A percentile compares a stretch with the other conserved stretches of the same genome.
phyloP scores from a whole-genome alignment of 768 basidiomycete genomes.

The Xerocomus brunneocitrinus region DNA sequence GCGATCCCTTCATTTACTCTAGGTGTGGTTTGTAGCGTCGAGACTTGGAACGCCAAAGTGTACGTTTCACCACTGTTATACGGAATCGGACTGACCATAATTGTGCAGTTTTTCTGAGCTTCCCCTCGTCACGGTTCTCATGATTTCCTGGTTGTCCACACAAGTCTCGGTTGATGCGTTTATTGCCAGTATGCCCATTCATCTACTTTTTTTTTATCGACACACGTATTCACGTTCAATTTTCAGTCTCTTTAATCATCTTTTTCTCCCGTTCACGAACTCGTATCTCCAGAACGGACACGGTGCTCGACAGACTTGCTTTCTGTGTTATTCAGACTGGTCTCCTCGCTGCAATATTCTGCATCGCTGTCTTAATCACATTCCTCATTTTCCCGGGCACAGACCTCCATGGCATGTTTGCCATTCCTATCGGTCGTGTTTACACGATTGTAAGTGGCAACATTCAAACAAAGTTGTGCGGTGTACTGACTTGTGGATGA shows the following conservation, averaged over 20 bases:
- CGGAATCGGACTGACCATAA: not conserved
- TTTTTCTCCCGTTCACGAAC: slow-evolving; percentile 40
- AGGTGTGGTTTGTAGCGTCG: slow-evolving; percentile 42
- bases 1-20: slow-evolving; percentile 40
- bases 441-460: slow-evolving; percentile 38
- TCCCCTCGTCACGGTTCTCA: slow-evolving; percentile 34
- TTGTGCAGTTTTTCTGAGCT: slow-evolving; percentile 38
- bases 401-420: slow-evolving; percentile 35
- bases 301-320: slow-evolving; percentile 48
- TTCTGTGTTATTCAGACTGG: slow-evolving; percentile 53
- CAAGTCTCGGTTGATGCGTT: slow-evolving; percentile 41
- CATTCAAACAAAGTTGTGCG: too few species aligned
- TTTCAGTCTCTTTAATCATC: slow-evolving; percentile 19
- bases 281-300: slow-evolving; percentile 48
- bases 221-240: not conserved
- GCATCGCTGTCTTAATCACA: slow-evolving; percentile 43
- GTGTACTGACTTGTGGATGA: not conserved
- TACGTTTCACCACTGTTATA: slow-evolving; percentile 18
- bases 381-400: slow-evolving; percentile 30
- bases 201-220: not conserved
- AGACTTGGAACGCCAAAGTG: slow-evolving; percentile 40
- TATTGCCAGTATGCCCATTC: slow-evolving; percentile 36
- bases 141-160: slow-evolving; percentile 44
- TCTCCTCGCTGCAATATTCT: slow-evolving; percentile 46
- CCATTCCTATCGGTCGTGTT: slow-evolving; percentile 38